phyloP scores from a whole-genome alignment of 2,329 filamentous ascomycete species.

The Fusarium duplospermum region DNA sequence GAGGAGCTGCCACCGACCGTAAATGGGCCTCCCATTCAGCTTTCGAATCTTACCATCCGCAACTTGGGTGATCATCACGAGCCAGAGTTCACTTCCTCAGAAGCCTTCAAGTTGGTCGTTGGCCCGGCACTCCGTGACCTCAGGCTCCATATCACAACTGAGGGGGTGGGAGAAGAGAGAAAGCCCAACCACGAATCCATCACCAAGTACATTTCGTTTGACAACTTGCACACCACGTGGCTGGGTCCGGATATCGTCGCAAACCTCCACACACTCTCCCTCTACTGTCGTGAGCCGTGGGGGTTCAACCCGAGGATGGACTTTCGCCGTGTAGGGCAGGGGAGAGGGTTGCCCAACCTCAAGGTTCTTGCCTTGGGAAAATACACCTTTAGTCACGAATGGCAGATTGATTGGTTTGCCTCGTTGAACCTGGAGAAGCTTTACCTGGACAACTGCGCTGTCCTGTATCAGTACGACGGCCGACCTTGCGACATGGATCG shows the following conservation, averaged over 20 bases:
- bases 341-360: slow-evolving; percentile 49
- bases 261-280: slow-evolving; percentile 48
- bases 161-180: background rate
- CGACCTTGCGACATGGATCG: background rate
- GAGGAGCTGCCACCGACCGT: background rate
- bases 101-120: background rate
- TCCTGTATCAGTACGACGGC: slow-evolving; percentile 21
- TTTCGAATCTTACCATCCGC: background rate
- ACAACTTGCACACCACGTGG: slow-evolving; percentile 23
- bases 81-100: accelerated
- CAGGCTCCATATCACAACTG: background rate
- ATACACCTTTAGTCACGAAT: slow-evolving; percentile 54
- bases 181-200: background rate
- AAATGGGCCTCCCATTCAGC: background rate
- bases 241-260: slow-evolving; percentile 18
- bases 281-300: slow-evolving; percentile 51
- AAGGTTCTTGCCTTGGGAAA: slow-evolving; percentile 53
- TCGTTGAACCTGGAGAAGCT: slow-evolving; percentile 53
- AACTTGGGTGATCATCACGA: slow-evolving; percentile 8
- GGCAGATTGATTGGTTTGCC: slow-evolving; percentile 58
- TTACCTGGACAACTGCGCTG: slow-evolving; percentile 55
- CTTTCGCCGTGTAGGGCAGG: slow-evolving; percentile 28
- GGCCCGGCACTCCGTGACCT: background rate
- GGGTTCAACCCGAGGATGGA: slow-evolving; percentile 52
- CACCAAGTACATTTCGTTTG: slow-evolving; percentile 15